A percentile compares a stretch with the other conserved stretches of the same genome.
Conservation (phyloP, 805 yeast species). For the Grigorovia jiainica region DNA sequence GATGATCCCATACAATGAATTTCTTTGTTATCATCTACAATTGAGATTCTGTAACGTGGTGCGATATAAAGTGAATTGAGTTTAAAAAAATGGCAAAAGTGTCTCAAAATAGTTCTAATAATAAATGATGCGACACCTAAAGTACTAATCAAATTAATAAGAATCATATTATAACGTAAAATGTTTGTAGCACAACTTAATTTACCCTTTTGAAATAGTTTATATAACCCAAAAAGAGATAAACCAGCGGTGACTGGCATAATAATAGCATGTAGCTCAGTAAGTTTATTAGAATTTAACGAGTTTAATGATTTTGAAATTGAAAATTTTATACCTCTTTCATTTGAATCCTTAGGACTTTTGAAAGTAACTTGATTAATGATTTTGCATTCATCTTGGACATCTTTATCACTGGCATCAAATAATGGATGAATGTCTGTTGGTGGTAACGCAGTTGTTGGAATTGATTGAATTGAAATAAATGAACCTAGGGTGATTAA, state of each 20-base stretch:
- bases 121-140: background rate
- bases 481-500: conserved; percentile 30
- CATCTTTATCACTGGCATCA: conserved; percentile 35
- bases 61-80: conserved; percentile 22
- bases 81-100: conserved; percentile 5
- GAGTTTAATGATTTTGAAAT: background rate
- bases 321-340: too few species aligned
- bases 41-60: conserved; percentile 34
- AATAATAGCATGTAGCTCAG: conserved; percentile 1
- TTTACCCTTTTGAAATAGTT: conserved; percentile 4
- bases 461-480: conserved; percentile 26
- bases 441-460: conserved; percentile 28
- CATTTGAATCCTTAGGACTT: too few species aligned
- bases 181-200: background rate
- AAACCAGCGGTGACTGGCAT: background rate
- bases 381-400: conserved; percentile 13
- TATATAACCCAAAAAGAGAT: conserved; percentile 31
- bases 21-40: conserved; percentile 31
- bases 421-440: conserved; percentile 31
- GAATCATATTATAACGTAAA: background rate
- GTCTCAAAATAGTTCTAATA: background rate
- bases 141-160: background rate
- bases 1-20: conserved; percentile 21
- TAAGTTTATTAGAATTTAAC: background rate
- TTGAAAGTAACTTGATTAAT: background rate